Base-by-base conservation (phyloP, 2,329 filamentous ascomycete genomes). In the Fusarium chuoi region DNA sequence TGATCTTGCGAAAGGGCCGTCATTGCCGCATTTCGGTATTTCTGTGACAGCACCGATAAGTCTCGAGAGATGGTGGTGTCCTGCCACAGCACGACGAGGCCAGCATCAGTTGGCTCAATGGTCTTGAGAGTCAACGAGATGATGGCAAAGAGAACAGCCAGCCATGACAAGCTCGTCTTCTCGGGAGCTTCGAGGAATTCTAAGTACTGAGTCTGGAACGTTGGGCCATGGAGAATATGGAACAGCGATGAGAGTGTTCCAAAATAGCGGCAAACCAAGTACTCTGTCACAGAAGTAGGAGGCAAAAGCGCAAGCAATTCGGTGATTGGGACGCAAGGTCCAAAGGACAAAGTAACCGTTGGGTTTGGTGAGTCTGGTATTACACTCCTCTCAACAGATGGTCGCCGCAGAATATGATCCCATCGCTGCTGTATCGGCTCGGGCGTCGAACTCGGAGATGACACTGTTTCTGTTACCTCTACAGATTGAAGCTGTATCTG, bases 401-500 rank as follows among this genome's bases (percentile, higher is more conserved):
- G 65, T 0, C 65, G 49, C 1, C 65, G 56, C 2, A 68, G 2
- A 5, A 68, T 68, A 3, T 33, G 35, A 20, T 68, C 64, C 64
- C 65, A 68, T n/a, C 65, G 36, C 5, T 68, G 64, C 8, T 68
- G 65, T 13, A 68, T 68, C 5, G 65, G 65, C 7, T 68, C 65
- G 0, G 64, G 65, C 3, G 56, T 49, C 7, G 10, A 28, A 35
- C 38, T 63, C 10, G 38, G 62, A 17, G 62, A 41, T 10, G 33
- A 45, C 7, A 24, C 51, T 8, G n/a, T 13, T 3, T 63, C 48
- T 1, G 24, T 22, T 1, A 13, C 12, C 6, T 48, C 44, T 1
- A 42, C 36, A 7, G 60, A 35, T 0, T 48, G 64, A 8, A 36
- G n/a, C 7, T 67, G 51, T 22, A 42, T 35, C 11, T 59, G 64